Percentiles rank a stretch among this genome's conserved stretches.
phyloP scores from a whole-genome alignment of 2,329 filamentous ascomycete species.

The Xylaria sp. region DNA sequence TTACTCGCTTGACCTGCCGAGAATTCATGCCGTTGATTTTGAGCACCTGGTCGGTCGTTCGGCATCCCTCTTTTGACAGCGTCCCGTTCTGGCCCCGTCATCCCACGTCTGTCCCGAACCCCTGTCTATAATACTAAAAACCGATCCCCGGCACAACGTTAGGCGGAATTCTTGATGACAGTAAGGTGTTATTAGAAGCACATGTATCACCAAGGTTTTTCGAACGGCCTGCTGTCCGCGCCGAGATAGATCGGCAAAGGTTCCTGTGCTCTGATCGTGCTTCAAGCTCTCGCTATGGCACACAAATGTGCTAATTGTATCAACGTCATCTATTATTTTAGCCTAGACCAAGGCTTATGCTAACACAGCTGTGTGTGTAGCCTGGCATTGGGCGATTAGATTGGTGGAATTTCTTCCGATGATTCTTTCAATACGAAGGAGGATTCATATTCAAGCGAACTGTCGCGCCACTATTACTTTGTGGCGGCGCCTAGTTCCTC shows the following conservation, averaged over 20 bases:
- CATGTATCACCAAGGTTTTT: slow-evolving; percentile 21
- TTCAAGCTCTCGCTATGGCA: slow-evolving; percentile 8
- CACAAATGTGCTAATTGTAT: slow-evolving; percentile 9
- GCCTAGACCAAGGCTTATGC: slow-evolving; percentile 24
- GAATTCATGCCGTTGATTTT: slow-evolving; percentile 20
- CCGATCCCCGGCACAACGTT: slow-evolving; percentile 13
- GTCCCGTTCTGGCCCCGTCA: slow-evolving; percentile 27
- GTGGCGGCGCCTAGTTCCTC: slow-evolving; percentile 13
- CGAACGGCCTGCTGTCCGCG: slow-evolving; percentile 14
- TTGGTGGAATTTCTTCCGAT: slow-evolving; percentile 27
- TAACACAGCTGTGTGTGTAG: background rate
- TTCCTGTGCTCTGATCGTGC: slow-evolving; percentile 8
- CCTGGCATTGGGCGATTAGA: slow-evolving; percentile 4
- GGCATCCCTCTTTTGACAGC: slow-evolving; percentile 35
- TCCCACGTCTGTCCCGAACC: slow-evolving; percentile 25
- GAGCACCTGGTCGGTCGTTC: slow-evolving; percentile 18
- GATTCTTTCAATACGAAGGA: slow-evolving; percentile 10
- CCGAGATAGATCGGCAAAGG: slow-evolving; percentile 11
- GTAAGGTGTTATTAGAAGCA: slow-evolving; percentile 6
- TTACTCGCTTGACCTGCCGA: slow-evolving; percentile 19
- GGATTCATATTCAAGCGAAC: slow-evolving; percentile 10
- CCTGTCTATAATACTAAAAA: slow-evolving; percentile 23
- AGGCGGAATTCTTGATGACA: slow-evolving; percentile 10
- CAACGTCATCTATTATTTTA: slow-evolving; percentile 26
- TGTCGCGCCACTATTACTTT: slow-evolving; percentile 1